phyloP scores from a whole-genome alignment of 768 basidiomycete species.

The Agrocybe chaxingu region DNA sequence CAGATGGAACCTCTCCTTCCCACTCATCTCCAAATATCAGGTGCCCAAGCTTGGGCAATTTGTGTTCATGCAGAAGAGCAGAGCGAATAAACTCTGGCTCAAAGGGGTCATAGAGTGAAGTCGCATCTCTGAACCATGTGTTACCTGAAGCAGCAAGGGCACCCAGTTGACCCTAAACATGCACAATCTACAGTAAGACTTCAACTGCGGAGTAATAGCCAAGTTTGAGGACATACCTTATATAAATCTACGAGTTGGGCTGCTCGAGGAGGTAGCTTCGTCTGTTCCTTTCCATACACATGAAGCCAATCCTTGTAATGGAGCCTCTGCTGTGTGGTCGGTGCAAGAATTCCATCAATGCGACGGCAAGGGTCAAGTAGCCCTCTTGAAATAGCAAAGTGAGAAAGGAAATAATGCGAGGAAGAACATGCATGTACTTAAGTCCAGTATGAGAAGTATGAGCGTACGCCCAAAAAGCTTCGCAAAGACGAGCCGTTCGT shows the following conservation, averaged over 20 bases:
- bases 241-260: constrained; percentile 12
- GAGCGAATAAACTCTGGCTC: constrained; percentile 7
- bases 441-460: constrained; percentile 6
- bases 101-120: constrained; percentile 10
- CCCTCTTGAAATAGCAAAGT: not conserved
- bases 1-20: not conserved
- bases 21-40: constrained; percentile 4
- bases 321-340: constrained; percentile 9
- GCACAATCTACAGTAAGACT: not conserved
- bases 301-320: constrained; percentile 18
- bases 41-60: not conserved
- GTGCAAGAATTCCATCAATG: constrained; percentile 7
- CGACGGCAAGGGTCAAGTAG: constrained; percentile 1
- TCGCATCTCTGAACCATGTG: not conserved
- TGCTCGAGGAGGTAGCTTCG: constrained; percentile 1
- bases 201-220: not conserved
- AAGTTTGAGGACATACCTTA: constrained; percentile 4
- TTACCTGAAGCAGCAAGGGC: not conserved
- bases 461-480: constrained; percentile 15
- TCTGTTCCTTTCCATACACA: constrained; percentile 15
- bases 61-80: not conserved
- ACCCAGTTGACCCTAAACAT: not conserved
- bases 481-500: constrained; percentile 14
- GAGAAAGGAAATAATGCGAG: not conserved
- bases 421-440: constrained; percentile 3